Conservation (phyloP, 2,329 filamentous ascomycete species). For the Phaeophleospora eucalypticola region DNA sequence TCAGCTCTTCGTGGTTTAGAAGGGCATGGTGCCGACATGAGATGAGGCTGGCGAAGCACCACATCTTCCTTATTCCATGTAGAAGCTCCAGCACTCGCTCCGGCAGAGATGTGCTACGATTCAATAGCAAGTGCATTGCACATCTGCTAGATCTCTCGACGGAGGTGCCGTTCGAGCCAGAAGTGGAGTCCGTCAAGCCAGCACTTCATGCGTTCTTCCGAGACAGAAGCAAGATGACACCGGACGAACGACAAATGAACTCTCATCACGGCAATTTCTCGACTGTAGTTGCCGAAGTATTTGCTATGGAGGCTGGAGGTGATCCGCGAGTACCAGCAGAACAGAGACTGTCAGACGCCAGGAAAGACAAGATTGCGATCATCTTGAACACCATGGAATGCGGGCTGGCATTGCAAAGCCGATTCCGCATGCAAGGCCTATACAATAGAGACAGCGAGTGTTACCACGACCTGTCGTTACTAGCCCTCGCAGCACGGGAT, state of each 20-base stretch:
- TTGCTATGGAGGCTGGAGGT: slow-evolving; percentile 40
- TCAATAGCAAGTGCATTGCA: slow-evolving; percentile 40
- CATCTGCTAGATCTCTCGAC: slow-evolving; percentile 38
- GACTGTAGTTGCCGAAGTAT: slow-evolving; percentile 37
- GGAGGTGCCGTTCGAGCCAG: slow-evolving; percentile 31
- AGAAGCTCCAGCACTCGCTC: slow-evolving; percentile 18
- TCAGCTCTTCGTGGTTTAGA: slow-evolving; percentile 42
- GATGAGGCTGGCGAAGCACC: slow-evolving; percentile 39
- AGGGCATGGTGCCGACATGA: slow-evolving; percentile 45
- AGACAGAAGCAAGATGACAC: slow-evolving; percentile 28
- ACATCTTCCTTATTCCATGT: slow-evolving; percentile 41
- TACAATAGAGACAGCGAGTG: slow-evolving; percentile 36
- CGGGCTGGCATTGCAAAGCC: slow-evolving; percentile 35
- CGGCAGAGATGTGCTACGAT: slow-evolving; percentile 31
- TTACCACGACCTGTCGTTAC: slow-evolving; percentile 38
- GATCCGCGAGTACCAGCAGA: slow-evolving; percentile 39
- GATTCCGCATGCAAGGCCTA: slow-evolving; percentile 20
- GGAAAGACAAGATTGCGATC: slow-evolving; percentile 43
- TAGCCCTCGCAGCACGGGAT: slow-evolving; percentile 40
- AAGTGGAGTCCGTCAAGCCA: slow-evolving; percentile 31
- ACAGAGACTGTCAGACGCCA: slow-evolving; percentile 38
- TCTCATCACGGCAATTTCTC: slow-evolving; percentile 34
- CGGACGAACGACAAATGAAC: slow-evolving; percentile 19
- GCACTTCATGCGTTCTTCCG: slow-evolving; percentile 34
- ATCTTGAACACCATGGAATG: slow-evolving; percentile 39